A percentile compares a stretch with the other conserved stretches of the same genome.
Conservation (phyloP, 129 eudicot genomes). For the Helichrysum umbraculigerum region DNA sequence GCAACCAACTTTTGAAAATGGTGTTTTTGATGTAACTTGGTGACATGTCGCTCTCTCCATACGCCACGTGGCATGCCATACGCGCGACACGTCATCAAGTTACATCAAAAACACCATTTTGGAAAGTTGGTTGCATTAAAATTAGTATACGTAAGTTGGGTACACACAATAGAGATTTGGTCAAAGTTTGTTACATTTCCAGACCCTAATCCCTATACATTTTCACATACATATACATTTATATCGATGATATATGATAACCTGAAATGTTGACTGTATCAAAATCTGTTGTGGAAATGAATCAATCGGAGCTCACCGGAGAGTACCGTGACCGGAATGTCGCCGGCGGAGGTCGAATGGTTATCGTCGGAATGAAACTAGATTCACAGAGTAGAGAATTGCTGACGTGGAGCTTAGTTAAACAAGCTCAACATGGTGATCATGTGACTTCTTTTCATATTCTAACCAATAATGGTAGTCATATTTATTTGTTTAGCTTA, state of each 20-base stretch:
- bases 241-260: not conserved
- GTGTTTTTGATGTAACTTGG: no score
- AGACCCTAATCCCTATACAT: no score
- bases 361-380: constrained; percentile 69
- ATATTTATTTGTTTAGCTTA: no score
- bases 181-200: no score
- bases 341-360: constrained; percentile 36
- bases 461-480: constrained; percentile 58
- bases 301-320: constrained; percentile 47
- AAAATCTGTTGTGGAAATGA: constrained; percentile 8
- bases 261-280: constrained; percentile 5
- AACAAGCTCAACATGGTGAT: constrained; percentile 71
- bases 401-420: constrained; percentile 79
- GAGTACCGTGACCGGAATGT: constrained; percentile 39
- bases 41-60: no score
- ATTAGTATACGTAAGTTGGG: no score
- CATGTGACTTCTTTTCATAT: constrained; percentile 72
- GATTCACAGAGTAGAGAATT: constrained; percentile 60
- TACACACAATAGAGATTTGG: no score
- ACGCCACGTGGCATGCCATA: no score
- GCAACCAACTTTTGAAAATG: no score
- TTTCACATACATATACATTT: not conserved
- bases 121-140: no score
- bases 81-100: no score
- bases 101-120: no score